Conservation (phyloP, 1,139 yeast genomes). For the Suhomyces terraborum region DNA sequence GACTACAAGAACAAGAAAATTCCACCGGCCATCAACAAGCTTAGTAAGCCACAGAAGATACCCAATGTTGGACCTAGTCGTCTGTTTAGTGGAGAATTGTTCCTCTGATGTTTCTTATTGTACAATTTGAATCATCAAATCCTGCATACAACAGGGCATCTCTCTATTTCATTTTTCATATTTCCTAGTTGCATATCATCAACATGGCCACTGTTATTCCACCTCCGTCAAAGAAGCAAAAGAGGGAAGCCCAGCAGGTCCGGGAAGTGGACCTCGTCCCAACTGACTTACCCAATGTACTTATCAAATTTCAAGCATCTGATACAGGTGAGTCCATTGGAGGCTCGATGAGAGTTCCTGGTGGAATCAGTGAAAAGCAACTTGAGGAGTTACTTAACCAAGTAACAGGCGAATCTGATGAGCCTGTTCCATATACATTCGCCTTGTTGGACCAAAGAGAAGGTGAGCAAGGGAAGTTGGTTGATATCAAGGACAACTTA, state of each 20-base stretch:
- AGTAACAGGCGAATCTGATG: constrained; percentile 65
- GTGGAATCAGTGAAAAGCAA: constrained; percentile 81
- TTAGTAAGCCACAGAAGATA: constrained; percentile 30
- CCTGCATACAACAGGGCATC: constrained; percentile 10
- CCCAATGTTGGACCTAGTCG: constrained; percentile 32
- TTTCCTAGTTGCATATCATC: not conserved
- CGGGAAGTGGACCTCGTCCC: constrained; percentile 78
- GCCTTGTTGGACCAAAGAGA: constrained; percentile 53
- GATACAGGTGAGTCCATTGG: constrained; percentile 92
- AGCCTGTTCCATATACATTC: constrained; percentile 89
- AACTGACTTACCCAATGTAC: constrained; percentile 78
- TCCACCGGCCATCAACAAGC: constrained; percentile 36
- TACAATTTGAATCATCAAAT: not conserved
- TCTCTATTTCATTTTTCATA: constrained; percentile 7
- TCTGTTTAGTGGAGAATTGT: constrained; percentile 38
- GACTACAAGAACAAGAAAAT: constrained; percentile 17
- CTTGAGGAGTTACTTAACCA: constrained; percentile 84
- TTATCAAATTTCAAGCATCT: constrained; percentile 86
- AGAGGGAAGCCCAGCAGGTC: constrained; percentile 77
- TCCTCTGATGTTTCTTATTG: constrained; percentile 21
- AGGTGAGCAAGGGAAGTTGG: constrained; percentile 34
- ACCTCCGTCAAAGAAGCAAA: constrained; percentile 90
- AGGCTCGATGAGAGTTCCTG: constrained; percentile 89
- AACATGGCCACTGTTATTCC: constrained; percentile 91
- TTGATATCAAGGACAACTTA: constrained; percentile 77